Percentiles rank a stretch among this genome's conserved stretches.
Conservation (phyloP, 129 eudicot genomes). For the Saussurea involucrata region DNA sequence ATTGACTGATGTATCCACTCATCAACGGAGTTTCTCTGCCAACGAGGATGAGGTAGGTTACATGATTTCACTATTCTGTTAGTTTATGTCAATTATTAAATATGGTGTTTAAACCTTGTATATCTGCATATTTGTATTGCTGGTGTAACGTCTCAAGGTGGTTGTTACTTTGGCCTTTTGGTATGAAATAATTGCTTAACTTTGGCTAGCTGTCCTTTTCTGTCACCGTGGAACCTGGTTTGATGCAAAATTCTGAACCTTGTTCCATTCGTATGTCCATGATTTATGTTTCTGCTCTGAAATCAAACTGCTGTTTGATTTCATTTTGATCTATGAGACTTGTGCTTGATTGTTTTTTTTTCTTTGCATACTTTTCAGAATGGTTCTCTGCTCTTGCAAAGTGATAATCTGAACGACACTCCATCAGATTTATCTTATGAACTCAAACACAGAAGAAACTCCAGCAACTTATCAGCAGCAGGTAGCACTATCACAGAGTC, state of each 20-base stretch:
- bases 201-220: neutral
- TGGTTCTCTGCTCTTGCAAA: constrained; percentile 43
- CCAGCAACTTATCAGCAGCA: constrained; percentile 59
- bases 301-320: constrained; percentile 10
- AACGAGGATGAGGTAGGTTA: constrained; percentile 73
- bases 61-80: neutral
- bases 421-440: constrained; percentile 29
- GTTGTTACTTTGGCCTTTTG: constrained; percentile 1
- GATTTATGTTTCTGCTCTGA: constrained; percentile 7
- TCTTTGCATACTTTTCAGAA: constrained; percentile 24
- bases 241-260: neutral
- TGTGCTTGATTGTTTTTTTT: neutral
- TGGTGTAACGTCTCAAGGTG: constrained; percentile 3
- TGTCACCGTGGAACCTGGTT: neutral
- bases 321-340: neutral
- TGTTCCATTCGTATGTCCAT: neutral
- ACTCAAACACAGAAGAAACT: constrained; percentile 41
- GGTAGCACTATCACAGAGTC: constrained; percentile 75
- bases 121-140: constrained; percentile 4
- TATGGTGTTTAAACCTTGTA: constrained; percentile 3
- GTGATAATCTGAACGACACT: constrained; percentile 49
- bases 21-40: constrained; percentile 54
- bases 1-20: constrained; percentile 48
- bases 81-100: neutral
- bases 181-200: neutral